Conservation (phyloP, 2,329 filamentous ascomycete genomes). For the Fusarium acutatum region DNA sequence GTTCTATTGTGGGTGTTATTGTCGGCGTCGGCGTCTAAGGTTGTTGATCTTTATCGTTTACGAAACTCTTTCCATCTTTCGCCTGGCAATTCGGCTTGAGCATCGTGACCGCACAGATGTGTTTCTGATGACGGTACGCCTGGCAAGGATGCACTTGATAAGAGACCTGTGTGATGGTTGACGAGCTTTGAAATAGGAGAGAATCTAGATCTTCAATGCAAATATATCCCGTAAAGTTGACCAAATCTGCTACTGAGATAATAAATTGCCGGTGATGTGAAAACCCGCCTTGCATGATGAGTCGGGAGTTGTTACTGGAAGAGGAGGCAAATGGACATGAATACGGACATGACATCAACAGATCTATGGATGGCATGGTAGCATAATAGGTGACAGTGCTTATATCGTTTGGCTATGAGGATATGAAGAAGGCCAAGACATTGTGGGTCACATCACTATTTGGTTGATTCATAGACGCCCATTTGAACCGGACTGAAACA, state of each 20-base stretch:
- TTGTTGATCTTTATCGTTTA: constrained; percentile 38
- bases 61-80: constrained; percentile 28
- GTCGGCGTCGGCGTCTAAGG: constrained; percentile 47
- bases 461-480: constrained; percentile 4
- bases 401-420: constrained; percentile 12
- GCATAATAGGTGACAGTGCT: constrained; percentile 2
- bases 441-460: constrained; percentile 16
- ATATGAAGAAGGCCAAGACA: background rate
- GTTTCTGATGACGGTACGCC: background rate
- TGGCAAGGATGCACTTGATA: background rate
- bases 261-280: background rate
- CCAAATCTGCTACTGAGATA: background rate
- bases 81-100: constrained; percentile 15
- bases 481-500: constrained; percentile 15
- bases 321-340: background rate
- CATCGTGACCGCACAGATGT: constrained; percentile 1
- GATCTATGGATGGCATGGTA: background rate
- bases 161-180: background rate
- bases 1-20: constrained; percentile 40
- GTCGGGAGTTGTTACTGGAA: background rate
- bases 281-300: background rate
- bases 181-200: constrained; percentile 24
- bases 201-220: constrained; percentile 42
- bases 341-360: background rate
- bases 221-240: constrained; percentile 31